A percentile compares a stretch with the other conserved stretches of the same genome.
Conservation (phyloP, 2,329 filamentous ascomycete species). For the Colletotrichum neosansevieriae region DNA sequence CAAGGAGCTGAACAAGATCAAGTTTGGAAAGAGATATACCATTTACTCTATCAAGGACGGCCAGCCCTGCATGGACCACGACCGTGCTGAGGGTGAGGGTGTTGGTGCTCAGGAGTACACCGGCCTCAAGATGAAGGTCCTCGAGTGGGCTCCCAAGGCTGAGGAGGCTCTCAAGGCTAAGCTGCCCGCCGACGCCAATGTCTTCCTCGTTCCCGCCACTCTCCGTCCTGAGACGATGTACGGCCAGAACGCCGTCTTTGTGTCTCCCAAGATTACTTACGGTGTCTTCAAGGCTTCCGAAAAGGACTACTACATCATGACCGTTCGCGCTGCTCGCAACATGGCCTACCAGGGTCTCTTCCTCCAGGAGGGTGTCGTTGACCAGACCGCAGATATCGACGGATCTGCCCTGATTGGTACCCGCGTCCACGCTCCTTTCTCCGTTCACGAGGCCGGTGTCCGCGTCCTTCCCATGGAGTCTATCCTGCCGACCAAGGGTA, state of each 20-base stretch:
- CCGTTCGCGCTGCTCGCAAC: conserved; percentile 88
- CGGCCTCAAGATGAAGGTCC: conserved; percentile 88
- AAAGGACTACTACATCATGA: conserved; percentile 86
- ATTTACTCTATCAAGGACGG: conserved; percentile 83
- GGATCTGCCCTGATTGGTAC: conserved; percentile 89
- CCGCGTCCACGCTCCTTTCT: conserved; percentile 90
- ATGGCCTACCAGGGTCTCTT: conserved; percentile 96
- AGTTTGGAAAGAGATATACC: conserved; percentile 93
- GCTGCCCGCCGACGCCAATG: conserved; percentile 80
- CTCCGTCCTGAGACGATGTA: conserved; percentile 99
- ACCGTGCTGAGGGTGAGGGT: conserved; percentile 59
- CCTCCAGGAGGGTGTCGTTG: conserved; percentile 78
- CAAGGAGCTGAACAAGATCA: conserved; percentile 90
- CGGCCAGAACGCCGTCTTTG: conserved; percentile 95
- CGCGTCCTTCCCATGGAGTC: conserved; percentile 95
- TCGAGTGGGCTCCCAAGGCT: conserved; percentile 87
- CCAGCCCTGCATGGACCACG: conserved; percentile 62
- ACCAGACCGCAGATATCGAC: conserved; percentile 79
- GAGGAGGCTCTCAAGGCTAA: conserved; percentile 79
- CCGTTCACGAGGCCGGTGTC: conserved; percentile 84
- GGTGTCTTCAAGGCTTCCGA: conserved; percentile 85
- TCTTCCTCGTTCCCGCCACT: conserved; percentile 93
- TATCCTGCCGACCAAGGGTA: conserved; percentile 92
- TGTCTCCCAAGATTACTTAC: conserved; percentile 90
- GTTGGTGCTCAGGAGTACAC: conserved; percentile 70